phyloP scores from a whole-genome alignment of 2,329 filamentous ascomycete genomes.

The Scorias spongiosa region DNA sequence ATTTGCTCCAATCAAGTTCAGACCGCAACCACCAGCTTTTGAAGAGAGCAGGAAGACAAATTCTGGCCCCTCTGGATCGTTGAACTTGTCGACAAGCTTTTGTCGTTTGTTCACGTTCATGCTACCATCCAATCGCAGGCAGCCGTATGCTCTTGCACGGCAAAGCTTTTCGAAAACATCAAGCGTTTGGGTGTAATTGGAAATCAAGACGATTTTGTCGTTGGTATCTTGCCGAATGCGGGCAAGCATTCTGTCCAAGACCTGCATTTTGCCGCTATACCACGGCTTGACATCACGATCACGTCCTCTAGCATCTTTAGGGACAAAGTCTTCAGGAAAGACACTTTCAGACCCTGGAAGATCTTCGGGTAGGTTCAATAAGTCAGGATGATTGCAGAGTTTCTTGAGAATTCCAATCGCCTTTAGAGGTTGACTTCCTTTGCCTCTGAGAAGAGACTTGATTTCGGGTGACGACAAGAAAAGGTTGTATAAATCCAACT shows the following conservation, averaged over 20 bases:
- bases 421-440: slow-evolving; percentile 89
- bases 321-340: slow-evolving; percentile 76
- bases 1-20: slow-evolving; percentile 91
- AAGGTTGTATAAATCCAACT: slow-evolving; percentile 86
- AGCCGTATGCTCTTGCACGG: slow-evolving; percentile 69
- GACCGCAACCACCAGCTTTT: slow-evolving; percentile 90
- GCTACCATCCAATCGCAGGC: slow-evolving; percentile 78
- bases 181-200: slow-evolving; percentile 92
- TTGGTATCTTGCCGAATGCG: slow-evolving; percentile 92
- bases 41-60: slow-evolving; percentile 94
- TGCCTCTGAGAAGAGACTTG: slow-evolving; percentile 76
- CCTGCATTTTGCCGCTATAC: slow-evolving; percentile 97
- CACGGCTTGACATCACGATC: slow-evolving; percentile 86
- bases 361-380: slow-evolving; percentile 69
- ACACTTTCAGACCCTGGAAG: slow-evolving; percentile 71
- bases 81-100: slow-evolving; percentile 96
- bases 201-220: slow-evolving; percentile 98
- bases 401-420: slow-evolving; percentile 96
- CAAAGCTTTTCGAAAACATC: slow-evolving; percentile 90
- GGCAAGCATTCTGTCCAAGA: slow-evolving; percentile 86
- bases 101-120: slow-evolving; percentile 97
- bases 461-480: slow-evolving; percentile 95
- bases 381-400: slow-evolving; percentile 92
- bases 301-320: slow-evolving; percentile 71
- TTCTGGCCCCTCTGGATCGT: slow-evolving; percentile 75